These are phyloP conservation scores for Pseudonectria foliicola DNA, from an alignment of 2,329 filamentous ascomycete species.

Conservation along the genomic window DNA sequence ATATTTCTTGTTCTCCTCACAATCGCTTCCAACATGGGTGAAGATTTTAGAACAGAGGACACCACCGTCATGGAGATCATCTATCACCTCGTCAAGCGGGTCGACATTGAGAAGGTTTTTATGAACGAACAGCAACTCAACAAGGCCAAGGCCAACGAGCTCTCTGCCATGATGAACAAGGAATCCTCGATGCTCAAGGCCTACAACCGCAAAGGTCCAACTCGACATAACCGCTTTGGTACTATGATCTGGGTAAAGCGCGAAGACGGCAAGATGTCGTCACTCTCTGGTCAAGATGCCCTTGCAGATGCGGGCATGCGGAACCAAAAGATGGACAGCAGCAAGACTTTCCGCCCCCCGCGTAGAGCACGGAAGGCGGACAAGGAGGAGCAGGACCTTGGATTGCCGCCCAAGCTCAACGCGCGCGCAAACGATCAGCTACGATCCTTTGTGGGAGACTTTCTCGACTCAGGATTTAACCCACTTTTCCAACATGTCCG, in stretches of 20 bases:
- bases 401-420: slow-evolving; percentile 63
- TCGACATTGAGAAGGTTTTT: slow-evolving; percentile 78
- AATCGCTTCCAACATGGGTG: slow-evolving; percentile 84
- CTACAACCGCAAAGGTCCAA: slow-evolving; percentile 71
- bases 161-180: slow-evolving; percentile 68
- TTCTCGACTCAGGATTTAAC: slow-evolving; percentile 93
- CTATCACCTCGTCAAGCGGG: slow-evolving; percentile 86
- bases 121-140: slow-evolving; percentile 69
- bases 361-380: slow-evolving; percentile 54
- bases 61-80: slow-evolving; percentile 84
- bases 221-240: slow-evolving; percentile 87
- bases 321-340: slow-evolving; percentile 81
- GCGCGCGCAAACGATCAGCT: slow-evolving; percentile 68
- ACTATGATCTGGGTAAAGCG: slow-evolving; percentile 97
- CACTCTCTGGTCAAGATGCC: slow-evolving; percentile 82
- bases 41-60: slow-evolving; percentile 87
- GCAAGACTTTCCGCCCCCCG: slow-evolving; percentile 85
- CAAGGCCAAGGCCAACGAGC: slow-evolving; percentile 63
- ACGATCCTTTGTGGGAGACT: slow-evolving; percentile 79
- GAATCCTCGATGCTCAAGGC: slow-evolving; percentile 77
- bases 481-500: slow-evolving; percentile 79
- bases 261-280: slow-evolving; percentile 75
- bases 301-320: slow-evolving; percentile 65
- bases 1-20: slow-evolving; percentile 81
- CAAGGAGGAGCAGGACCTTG: slow-evolving; percentile 66